These are phyloP conservation scores for Pleurotus pulmonarius DNA, from an alignment of 768 basidiomycete genomes.

Conservation along the genomic window DNA sequence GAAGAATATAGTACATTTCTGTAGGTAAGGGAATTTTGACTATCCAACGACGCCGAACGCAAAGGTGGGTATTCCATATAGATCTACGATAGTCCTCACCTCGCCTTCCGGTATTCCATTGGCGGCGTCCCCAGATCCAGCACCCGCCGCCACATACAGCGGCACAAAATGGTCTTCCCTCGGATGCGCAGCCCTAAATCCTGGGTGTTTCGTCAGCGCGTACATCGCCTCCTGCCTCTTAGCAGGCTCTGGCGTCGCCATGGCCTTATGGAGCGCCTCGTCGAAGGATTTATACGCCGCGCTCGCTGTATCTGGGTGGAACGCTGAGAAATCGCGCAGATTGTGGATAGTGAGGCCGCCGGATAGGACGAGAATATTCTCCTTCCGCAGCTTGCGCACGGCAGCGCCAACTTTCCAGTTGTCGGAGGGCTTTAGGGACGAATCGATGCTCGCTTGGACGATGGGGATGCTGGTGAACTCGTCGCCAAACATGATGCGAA, in stretches of 20 bases:
- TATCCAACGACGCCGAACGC: conserved; percentile 48
- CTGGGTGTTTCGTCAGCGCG: conserved; percentile 49
- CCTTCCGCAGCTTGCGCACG: conserved; percentile 53
- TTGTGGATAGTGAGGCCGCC: conserved; percentile 73
- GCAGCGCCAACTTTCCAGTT: conserved; percentile 68
- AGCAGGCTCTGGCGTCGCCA: conserved; percentile 34
- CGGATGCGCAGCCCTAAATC: conserved; percentile 69
- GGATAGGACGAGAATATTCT: conserved; percentile 64
- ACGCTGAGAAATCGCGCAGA: conserved; percentile 48
- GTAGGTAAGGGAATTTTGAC: neutral
- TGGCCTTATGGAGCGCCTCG: conserved; percentile 53
- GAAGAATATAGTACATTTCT: no score
- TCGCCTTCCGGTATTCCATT: conserved; percentile 38
- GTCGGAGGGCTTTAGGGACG: conserved; percentile 50
- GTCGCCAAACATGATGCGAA: conserved; percentile 74
- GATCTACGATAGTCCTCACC: conserved; percentile 42
- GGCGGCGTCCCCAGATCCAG: conserved; percentile 29
- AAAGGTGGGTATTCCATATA: conserved; percentile 61
- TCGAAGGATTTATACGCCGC: conserved; percentile 53
- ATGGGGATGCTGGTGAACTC: conserved; percentile 60
- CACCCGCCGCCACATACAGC: conserved; percentile 72
- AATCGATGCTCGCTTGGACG: conserved; percentile 67
- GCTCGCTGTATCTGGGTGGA: conserved; percentile 45
- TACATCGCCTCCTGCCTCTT: conserved; percentile 54
- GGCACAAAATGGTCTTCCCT: conserved; percentile 82